Base-by-base conservation (phyloP, 1,284 basidiomycete genomes). In the Microbotryum intermedium region DNA sequence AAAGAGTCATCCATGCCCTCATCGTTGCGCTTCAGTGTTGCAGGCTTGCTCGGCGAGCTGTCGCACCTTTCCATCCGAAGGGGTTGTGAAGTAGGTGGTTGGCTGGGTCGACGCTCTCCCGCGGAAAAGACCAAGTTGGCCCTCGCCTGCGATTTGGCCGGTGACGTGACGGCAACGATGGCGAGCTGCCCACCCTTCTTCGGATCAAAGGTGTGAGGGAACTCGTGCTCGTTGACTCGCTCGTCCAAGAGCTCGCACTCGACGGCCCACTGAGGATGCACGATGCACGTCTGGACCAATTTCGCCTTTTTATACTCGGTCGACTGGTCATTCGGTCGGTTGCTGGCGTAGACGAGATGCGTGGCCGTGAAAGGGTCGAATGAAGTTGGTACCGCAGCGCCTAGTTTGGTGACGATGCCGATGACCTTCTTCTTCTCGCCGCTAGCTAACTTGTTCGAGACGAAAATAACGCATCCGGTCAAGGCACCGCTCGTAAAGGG, bases 201-300 rank as follows among this genome's bases (percentile, higher is more conserved):
- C 7, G 61, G 54, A 48, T 66, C 54, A 45, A 63, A 60, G 10
- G 60, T 60, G 51, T 58, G 52, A 9, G 64, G 64, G 30, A 58
- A 66, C 50, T 63, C 64, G 26, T 29, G 34, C 20, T 66, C 61
- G 29, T 52, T 57, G 28, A 42, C 26, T 28, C 39, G 25, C n/a
- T 43, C 39, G n/a, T 53, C 52, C 20, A 46, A 21, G 34, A 39
- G 34, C 18, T 39, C 34, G 34, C 34, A 39, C 11, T 39, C 34
- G 11, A 39, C 34, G 10, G 34, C 34, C 50, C 50, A 51, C 8
- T 21, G 20, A 23, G 50, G 50, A 21, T 51, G 50, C 29, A 51
- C 30, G 30, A 51, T 51, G 7, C 34, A 21, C 18, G 20, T 34
- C 18, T 39, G 29, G 20, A 29, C 30, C n/a, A 18, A 20, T 8